Percentiles rank a stretch among this genome's conserved stretches.
These are phyloP conservation scores for Penicillium cosmopolitanum DNA, from an alignment of 495 filamentous ascomycete genomes.

Conservation along the genomic window DNA sequence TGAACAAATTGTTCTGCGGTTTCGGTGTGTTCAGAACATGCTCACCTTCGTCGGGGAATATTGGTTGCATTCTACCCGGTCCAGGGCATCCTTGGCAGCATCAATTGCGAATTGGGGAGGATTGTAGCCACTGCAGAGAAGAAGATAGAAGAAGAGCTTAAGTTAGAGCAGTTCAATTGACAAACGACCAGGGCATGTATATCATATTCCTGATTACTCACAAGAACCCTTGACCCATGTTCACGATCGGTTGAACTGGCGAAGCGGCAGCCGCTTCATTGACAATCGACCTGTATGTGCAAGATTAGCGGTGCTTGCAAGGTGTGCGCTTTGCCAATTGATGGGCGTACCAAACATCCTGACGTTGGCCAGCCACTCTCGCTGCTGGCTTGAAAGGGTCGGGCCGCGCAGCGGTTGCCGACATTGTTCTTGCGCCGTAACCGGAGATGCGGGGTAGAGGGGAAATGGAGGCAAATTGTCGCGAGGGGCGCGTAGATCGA, in stretches of 20 bases:
- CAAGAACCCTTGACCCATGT: slow-evolving; percentile 98
- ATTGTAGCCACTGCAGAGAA: slow-evolving; percentile 76
- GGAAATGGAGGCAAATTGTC: slow-evolving; percentile 11
- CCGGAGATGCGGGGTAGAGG: slow-evolving; percentile 28
- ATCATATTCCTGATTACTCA: slow-evolving; percentile 32
- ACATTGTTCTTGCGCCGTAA: slow-evolving; percentile 44
- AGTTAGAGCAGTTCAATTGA: neutral
- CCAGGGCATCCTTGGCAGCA: slow-evolving; percentile 85
- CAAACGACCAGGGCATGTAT: neutral
- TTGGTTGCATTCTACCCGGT: slow-evolving; percentile 97
- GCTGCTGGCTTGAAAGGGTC: slow-evolving; percentile 70
- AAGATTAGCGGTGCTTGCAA: neutral
- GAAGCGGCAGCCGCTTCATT: slow-evolving; percentile 89
- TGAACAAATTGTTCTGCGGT: slow-evolving; percentile 12
- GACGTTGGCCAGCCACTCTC: slow-evolving; percentile 77
- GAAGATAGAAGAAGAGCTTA: slow-evolving; percentile 5
- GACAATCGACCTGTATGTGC: slow-evolving; percentile 75
- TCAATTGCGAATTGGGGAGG: slow-evolving; percentile 89
- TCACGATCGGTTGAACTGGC: slow-evolving; percentile 87
- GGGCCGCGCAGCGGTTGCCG: slow-evolving; percentile 43
- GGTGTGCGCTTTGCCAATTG: neutral
- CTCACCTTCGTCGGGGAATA: slow-evolving; percentile 87
- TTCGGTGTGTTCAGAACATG: neutral
- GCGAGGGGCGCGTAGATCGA: slow-evolving; percentile 9
- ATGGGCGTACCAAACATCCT: slow-evolving; percentile 85